Base-by-base conservation (phyloP, 2,329 filamentous ascomycete genomes). In the Pezizomycotina sp. region DNA sequence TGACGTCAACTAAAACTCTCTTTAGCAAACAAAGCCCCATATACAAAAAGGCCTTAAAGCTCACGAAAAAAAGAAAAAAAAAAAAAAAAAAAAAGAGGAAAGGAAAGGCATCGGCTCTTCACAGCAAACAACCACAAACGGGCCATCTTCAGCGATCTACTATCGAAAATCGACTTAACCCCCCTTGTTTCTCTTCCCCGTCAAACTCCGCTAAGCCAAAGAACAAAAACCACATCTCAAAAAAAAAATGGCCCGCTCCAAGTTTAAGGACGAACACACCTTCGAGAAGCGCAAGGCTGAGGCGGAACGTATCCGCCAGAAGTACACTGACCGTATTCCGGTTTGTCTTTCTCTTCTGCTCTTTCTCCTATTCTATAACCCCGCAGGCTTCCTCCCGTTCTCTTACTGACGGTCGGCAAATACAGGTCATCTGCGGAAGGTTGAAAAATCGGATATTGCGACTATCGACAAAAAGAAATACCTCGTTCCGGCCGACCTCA, bases 381-480 rank as follows among this genome's bases (percentile, higher is more conserved):
- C 54, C 52, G 47, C 50, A 52, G 31, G 24, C 32, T n/a, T n/a
- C n/a, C 19, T 12, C 32, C 41, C 52, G 49, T 51, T 38, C 42
- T 34, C 39, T 34, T 35, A 38, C 39, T 42, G 38, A 43, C 30
- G 24, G 27, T 20, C 32, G 36, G 39, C 33, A 43, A 19, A 42
- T 35, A 51, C 53, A 92, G 84, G 86, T 98, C 48, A 98, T 98
- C 60, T 98, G 89, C 69, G 89, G 95, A 64, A 95, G 69, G 86
- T 95, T 52, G 89, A 98, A 65, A 95, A 93, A 67, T 91, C 80
- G 46, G 89, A 98, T 59, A 98, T 98, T 54, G 89, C 89, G 43
- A 95, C 89, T 51, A 98, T 98, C 69, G 89, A 98, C 66, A 98
- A 98, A 77, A 98, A 98, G 75, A 98, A 98, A 68, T 98, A 98